Evolutionary conservation across 2,329 filamentous ascomycete genomes (phyloP), one percentile per base, ranked within the genome.

Genomic region (Epichloe sylvatica): DNA sequence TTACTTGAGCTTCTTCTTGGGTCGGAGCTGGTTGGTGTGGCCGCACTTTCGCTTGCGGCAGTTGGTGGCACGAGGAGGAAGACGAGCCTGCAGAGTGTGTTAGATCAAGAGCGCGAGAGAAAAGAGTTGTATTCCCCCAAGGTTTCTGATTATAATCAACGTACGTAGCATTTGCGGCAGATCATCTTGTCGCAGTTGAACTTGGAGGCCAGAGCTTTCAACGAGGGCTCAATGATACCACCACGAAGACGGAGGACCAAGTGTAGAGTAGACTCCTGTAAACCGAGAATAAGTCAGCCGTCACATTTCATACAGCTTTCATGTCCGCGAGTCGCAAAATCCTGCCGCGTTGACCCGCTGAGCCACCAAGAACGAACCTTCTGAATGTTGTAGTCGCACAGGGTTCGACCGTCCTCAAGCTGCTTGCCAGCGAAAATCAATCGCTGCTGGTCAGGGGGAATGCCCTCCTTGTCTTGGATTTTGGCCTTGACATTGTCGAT

Each of bases 171-270:
- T 86, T 98, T 97, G 81, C 92, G 91, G 88, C 92, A 97, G 76
- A 97, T 95, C 85, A 91, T 91, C 85, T 96, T 96, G 63, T 97
- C 92, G 86, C 91, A 97, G 85, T 98, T 97, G 83, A 94, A 97
- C 82, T 96, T 96, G 79, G 84, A 90, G 69, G 91, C 91, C 59
- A 97, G 84, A 62, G 88, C 91, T 84, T 97, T 97, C 67, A 97
- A 84, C 66, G 90, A 96, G 65, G 92, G 92, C 82, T 97, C 91
- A 67, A 95, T 96, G 79, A 97, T 91, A 80, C 91, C 91, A 80
- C 91, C 91, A 80, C 91, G 90, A 65, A 97, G 90, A 78, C 91
- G 90, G 74, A 97, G 90, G 70, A 97, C 91, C 68, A 97, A 76
- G 78, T 97, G 91, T 65, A 97, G 90, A 60, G 91, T 97, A 51